Evolutionary conservation across 352 stramenopile species (phyloP).

Genomic region (Globisporangium middletonii): DNA sequence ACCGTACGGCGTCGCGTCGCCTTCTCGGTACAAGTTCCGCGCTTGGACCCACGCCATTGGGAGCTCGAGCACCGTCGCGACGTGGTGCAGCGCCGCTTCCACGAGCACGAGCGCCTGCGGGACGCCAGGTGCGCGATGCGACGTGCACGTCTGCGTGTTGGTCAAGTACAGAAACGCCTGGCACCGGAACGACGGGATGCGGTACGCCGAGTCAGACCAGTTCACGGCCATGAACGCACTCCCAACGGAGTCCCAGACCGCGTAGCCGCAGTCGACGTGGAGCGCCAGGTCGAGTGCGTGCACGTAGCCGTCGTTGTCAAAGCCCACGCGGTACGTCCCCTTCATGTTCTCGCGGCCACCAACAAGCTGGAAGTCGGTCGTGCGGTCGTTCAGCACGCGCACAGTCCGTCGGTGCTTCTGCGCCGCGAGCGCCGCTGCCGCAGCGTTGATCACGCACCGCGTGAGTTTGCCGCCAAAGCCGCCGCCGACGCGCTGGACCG

Average conservation of each 20-base stretch:
- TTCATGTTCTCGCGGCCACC: constrained; percentile 92
- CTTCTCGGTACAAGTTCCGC: constrained; percentile 90
- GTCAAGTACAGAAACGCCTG: constrained; percentile 91
- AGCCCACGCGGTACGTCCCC: constrained; percentile 89
- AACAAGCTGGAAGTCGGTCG: constrained; percentile 94
- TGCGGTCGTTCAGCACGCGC: constrained; percentile 87
- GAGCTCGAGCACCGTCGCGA: constrained; percentile 83
- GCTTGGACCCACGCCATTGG: constrained; percentile 60
- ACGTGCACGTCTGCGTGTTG: constrained; percentile 92
- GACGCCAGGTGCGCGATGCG: constrained; percentile 94
- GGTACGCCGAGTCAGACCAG: constrained; percentile 94
- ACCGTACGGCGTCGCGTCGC: constrained; percentile 90
- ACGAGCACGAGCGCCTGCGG: constrained; percentile 89
- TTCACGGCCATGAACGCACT: constrained; percentile 94
- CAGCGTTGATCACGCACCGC: constrained; percentile 88
- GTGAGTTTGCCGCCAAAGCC: constrained; percentile 97
- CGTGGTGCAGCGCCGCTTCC: constrained; percentile 94
- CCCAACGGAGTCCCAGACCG: constrained; percentile 89
- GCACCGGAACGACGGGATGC: constrained; percentile 87
- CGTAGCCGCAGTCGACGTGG: constrained; percentile 93
- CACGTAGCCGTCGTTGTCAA: constrained; percentile 81
- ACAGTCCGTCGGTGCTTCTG: constrained; percentile 87
- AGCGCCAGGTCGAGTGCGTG: constrained; percentile 88
- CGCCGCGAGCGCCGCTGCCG: constrained; percentile 87
- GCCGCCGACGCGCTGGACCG: constrained; percentile 93